These are phyloP conservation scores for Mycena amicta DNA, from an alignment of 768 basidiomycete genomes.

Conservation along the genomic window DNA sequence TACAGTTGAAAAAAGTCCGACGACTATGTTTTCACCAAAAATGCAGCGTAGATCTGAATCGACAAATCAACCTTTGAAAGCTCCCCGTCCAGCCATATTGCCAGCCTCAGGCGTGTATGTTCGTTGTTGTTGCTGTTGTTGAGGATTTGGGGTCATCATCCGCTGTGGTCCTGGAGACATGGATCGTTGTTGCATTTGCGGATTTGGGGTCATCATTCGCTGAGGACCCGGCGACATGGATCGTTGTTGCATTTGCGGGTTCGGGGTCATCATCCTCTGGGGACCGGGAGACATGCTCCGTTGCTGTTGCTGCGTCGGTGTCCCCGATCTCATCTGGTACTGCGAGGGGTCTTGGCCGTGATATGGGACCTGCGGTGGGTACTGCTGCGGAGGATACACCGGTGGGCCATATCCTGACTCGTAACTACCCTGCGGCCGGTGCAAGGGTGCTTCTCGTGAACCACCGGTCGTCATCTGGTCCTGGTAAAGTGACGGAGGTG, in stretches of 20 bases:
- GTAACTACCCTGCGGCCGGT: slow-evolving; percentile 54
- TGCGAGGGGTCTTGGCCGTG: slow-evolving; percentile 23
- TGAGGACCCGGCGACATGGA: slow-evolving; percentile 6
- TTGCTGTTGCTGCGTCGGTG: slow-evolving; percentile 1
- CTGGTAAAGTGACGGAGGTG: slow-evolving; percentile 47
- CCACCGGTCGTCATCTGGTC: slow-evolving; percentile 36
- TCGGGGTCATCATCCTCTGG: not conserved
- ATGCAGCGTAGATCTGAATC: slow-evolving; percentile 7
- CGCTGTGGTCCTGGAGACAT: slow-evolving; percentile 9
- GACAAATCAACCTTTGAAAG: slow-evolving; percentile 32
- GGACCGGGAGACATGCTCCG: slow-evolving; percentile 2
- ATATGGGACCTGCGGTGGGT: not conserved
- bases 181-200: slow-evolving; percentile 1
- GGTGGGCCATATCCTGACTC: slow-evolving; percentile 29
- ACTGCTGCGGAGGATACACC: not conserved
- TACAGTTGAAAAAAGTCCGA: not conserved
- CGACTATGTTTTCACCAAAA: not conserved
- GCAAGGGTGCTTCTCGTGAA: slow-evolving; percentile 62
- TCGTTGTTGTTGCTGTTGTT: slow-evolving; percentile 2
- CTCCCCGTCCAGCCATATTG: slow-evolving; percentile 46
- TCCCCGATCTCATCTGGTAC: slow-evolving; percentile 3
- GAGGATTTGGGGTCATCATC: slow-evolving; percentile 16
- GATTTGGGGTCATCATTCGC: slow-evolving; percentile 16
- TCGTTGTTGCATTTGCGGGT: not conserved
- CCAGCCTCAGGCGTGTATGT: slow-evolving; percentile 21